These are phyloP conservation scores for Paraglomus occultum DNA, from an alignment of 192 early-diverging fungal genomes.

Conservation along the genomic window DNA sequence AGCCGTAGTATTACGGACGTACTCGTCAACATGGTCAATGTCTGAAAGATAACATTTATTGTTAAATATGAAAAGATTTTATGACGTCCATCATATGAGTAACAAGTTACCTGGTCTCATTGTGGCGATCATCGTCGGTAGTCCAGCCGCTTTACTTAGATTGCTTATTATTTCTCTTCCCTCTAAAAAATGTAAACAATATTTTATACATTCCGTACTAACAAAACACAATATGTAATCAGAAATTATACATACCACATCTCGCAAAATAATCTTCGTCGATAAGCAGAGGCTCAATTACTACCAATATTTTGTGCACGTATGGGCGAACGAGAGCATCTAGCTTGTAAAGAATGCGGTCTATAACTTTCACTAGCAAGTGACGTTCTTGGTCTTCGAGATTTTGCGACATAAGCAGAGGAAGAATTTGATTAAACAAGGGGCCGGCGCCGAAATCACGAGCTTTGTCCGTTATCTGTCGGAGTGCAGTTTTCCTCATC, in stretches of 20 bases:
- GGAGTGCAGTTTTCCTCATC: constrained; percentile 87
- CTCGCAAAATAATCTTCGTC: constrained; percentile 98
- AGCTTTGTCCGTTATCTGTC: constrained; percentile 96
- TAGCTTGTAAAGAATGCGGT: constrained; percentile 92
- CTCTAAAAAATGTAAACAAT: constrained; percentile 46
- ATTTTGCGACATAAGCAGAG: constrained; percentile 94
- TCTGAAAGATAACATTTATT: constrained; percentile 43
- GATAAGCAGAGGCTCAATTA: constrained; percentile 96
- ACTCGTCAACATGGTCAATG: constrained; percentile 97
- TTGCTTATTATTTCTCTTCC: constrained; percentile 98
- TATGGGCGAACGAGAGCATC: constrained; percentile 95
- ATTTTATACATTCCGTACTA: constrained; percentile 32
- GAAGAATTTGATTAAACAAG: constrained; percentile 95
- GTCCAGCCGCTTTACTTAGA: constrained; percentile 93
- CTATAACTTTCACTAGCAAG: constrained; percentile 96
- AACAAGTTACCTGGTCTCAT: constrained; percentile 73
- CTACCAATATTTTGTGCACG: constrained; percentile 98
- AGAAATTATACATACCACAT: constrained; percentile 14
- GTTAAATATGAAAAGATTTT: no score
- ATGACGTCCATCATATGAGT: neutral
- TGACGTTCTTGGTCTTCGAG: constrained; percentile 99
- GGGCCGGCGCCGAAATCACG: constrained; percentile 91
- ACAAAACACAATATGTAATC: neutral
- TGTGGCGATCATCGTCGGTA: constrained; percentile 97
- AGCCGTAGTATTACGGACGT: constrained; percentile 96